Evolutionary conservation across 306 rosid species (phyloP).

Genomic region (Abrus precatorius): DNA sequence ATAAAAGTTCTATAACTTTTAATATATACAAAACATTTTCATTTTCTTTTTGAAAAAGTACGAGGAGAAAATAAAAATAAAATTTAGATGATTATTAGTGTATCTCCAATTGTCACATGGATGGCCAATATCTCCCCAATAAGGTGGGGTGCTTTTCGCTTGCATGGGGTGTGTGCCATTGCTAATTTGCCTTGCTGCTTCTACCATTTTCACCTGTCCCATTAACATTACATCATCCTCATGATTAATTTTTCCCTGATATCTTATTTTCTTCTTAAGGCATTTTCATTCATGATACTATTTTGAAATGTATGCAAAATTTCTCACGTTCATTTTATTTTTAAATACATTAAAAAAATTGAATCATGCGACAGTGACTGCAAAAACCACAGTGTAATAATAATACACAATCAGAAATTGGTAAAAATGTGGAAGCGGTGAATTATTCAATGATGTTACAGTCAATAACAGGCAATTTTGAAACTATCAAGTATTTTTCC

Average conservation of each 20-base stretch:
- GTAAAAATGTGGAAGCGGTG: neutral
- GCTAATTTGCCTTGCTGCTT: too few species aligned
- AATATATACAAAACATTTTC: too few species aligned
- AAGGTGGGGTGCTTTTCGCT: neutral
- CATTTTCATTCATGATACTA: neutral
- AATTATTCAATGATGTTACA: neutral
- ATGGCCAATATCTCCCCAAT: conserved; percentile 47
- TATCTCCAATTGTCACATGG: conserved; percentile 23
- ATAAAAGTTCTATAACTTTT: too few species aligned
- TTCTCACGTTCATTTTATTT: neutral
- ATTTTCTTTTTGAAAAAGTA: neutral
- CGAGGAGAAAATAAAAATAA: neutral
- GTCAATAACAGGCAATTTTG: neutral
- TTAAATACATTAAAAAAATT: neutral
- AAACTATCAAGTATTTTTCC: neutral
- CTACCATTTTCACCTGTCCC: conserved; percentile 1
- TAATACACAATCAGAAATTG: neutral
- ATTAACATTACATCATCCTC: conserved; percentile 27
- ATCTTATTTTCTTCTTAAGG: neutral
- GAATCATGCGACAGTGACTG: neutral
- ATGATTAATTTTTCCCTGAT: neutral
- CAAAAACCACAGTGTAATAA: neutral
- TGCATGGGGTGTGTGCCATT: neutral
- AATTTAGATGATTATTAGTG: neutral
- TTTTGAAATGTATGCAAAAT: neutral